phyloP scores from a whole-genome alignment of 148 eudicot species.

The Tetragonia tetragonoides region DNA sequence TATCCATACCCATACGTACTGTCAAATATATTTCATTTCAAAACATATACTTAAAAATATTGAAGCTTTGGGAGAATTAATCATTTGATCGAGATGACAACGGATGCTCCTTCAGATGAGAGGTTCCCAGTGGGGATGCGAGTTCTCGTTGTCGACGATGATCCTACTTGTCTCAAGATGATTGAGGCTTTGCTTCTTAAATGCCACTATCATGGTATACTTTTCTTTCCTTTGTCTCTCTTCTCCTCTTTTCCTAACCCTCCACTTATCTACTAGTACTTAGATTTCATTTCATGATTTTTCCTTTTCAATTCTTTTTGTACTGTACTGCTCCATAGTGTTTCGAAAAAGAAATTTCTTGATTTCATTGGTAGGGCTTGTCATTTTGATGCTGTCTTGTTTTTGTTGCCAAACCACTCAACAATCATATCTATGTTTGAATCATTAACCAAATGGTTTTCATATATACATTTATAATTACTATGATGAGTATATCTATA shows the following conservation, averaged over 20 bases:
- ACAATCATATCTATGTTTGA: no score
- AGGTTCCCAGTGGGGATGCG: constrained; percentile 72
- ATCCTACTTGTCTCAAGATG: constrained; percentile 59
- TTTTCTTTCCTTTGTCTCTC: background rate
- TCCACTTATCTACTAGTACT: no score
- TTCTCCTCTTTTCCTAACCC: background rate
- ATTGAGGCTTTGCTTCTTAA: constrained; percentile 58
- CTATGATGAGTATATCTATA: no score
- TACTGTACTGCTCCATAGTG: no score
- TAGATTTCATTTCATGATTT: background rate
- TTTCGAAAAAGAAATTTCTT: background rate
- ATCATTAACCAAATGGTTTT: no score
- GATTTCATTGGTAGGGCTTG: background rate
- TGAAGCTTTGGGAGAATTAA: no score
- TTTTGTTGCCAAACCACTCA: no score
- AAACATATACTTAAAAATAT: no score
- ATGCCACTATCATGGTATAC: constrained; percentile 74
- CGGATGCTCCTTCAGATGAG: constrained; percentile 16
- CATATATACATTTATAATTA: no score
- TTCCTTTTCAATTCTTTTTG: background rate
- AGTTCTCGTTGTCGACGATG: constrained; percentile 90
- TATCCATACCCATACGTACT: background rate
- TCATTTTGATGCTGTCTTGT: no score
- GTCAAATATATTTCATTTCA: no score
- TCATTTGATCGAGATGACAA: background rate